A percentile compares a stretch with the other conserved stretches of the same genome.
Conservation (phyloP, 2,329 filamentous ascomycete genomes). For the Trichoderma sp. region DNA sequence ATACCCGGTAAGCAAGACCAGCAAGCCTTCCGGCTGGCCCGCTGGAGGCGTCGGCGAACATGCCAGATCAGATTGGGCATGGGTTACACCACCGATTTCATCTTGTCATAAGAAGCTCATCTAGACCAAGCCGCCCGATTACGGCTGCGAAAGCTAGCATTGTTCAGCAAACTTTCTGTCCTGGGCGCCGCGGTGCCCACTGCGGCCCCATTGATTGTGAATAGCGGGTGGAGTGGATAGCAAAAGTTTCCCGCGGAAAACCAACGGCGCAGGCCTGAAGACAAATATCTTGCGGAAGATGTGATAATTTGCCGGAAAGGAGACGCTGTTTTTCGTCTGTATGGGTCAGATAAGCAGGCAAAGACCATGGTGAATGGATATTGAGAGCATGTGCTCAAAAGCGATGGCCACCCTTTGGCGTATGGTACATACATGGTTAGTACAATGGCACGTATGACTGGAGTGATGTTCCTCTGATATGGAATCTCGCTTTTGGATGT, state of each 20-base stretch:
- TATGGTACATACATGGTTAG: neutral
- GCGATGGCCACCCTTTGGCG: neutral
- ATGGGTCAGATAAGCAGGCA: constrained; percentile 6
- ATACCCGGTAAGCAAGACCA: neutral
- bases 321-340: neutral
- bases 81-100: neutral
- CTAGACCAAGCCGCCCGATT: neutral
- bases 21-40: neutral
- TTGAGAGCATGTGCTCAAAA: neutral
- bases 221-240: neutral
- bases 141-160: neutral
- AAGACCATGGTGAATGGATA: neutral
- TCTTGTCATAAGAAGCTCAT: neutral
- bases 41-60: neutral
- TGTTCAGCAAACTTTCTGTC: neutral
- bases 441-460: neutral
- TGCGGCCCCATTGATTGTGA: neutral
- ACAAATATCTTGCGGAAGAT: neutral
- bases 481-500: neutral
- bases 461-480: neutral
- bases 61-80: neutral
- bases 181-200: constrained; percentile 6
- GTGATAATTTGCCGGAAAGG: neutral
- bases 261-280: neutral
- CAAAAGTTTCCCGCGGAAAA: constrained; percentile 19